phyloP scores from a whole-genome alignment of 108 stramenopile genomes.

The Mediolabrus comicus region DNA sequence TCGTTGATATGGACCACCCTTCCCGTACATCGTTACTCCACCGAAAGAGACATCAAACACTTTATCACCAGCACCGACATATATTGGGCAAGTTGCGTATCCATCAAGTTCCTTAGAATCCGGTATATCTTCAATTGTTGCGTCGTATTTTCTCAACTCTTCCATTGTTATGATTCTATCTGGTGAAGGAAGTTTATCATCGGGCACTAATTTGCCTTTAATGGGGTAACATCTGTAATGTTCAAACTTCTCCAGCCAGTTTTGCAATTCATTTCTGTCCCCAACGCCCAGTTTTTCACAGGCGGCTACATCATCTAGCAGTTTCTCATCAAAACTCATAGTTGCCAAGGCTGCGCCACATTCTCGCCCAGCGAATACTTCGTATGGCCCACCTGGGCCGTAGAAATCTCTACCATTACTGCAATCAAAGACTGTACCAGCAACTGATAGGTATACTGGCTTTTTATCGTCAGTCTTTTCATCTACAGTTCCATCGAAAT shows the following conservation, averaged over 20 bases:
- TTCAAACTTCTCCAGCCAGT: conserved; percentile 92
- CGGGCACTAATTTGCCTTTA: conserved; percentile 81
- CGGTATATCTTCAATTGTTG: conserved; percentile 51
- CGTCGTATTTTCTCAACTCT: conserved; percentile 65
- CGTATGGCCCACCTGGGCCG: conserved; percentile 91
- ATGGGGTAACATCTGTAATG: conserved; percentile 90
- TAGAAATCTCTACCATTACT: conserved; percentile 89
- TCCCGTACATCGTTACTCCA: conserved; percentile 84
- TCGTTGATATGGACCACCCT: conserved; percentile 82
- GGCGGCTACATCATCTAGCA: conserved; percentile 77
- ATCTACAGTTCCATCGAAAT: conserved; percentile 80
- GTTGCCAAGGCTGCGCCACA: conserved; percentile 92
- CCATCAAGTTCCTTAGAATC: conserved; percentile 43
- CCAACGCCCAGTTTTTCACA: conserved; percentile 73
- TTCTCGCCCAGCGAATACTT: conserved; percentile 94
- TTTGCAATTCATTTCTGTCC: conserved; percentile 81
- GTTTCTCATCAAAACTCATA: conserved; percentile 87
- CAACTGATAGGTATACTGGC: conserved; percentile 88
- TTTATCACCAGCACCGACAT: conserved; percentile 76
- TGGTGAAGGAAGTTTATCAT: conserved; percentile 51
- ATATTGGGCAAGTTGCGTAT: conserved; percentile 81
- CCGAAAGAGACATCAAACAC: conserved; percentile 97
- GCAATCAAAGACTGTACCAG: conserved; percentile 93
- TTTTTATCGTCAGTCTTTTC: conserved; percentile 70
- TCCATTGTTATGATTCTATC: conserved; percentile 68